Percentiles rank a stretch among this genome's conserved stretches.
Evolutionary conservation across 2,329 filamentous ascomycete genomes (phyloP).

Genomic region (Fulvia fulva): DNA sequence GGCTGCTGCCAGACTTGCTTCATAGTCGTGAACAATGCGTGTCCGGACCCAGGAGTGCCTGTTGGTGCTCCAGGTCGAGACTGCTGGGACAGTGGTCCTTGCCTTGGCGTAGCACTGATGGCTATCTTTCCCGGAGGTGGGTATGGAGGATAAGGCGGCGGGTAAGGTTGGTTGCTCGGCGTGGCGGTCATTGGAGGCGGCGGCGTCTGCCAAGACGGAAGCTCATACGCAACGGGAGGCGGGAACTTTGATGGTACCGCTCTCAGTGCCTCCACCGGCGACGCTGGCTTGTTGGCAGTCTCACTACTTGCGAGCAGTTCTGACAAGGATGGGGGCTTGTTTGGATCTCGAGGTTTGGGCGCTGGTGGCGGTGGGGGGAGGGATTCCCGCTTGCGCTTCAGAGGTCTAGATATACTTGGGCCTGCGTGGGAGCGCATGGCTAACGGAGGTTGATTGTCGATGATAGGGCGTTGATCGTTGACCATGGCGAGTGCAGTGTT

Average conservation of each 20-base stretch:
- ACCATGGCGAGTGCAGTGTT: slow-evolving; percentile 10
- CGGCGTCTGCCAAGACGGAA: slow-evolving; percentile 29
- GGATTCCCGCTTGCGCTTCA: slow-evolving; percentile 27
- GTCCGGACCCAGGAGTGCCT: slow-evolving; percentile 6
- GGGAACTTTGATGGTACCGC: slow-evolving; percentile 3
- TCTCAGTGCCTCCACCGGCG: slow-evolving; percentile 1
- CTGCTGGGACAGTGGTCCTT: neutral
- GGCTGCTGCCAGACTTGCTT: slow-evolving; percentile 12
- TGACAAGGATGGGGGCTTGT: slow-evolving; percentile 25
- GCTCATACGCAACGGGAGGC: slow-evolving; percentile 23
- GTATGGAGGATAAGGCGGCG: slow-evolving; percentile 21
- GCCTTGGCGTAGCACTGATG: neutral
- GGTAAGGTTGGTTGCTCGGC: slow-evolving; percentile 13
- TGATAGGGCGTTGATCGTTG: slow-evolving; percentile 2
- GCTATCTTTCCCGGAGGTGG: neutral
- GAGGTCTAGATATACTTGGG: slow-evolving; percentile 14
- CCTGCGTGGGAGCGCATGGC: neutral
- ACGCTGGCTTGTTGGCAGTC: slow-evolving; percentile 13
- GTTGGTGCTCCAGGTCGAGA: slow-evolving; percentile 1
- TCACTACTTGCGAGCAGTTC: slow-evolving; percentile 28
- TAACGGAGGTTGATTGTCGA: neutral
- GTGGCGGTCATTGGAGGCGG: slow-evolving; percentile 11
- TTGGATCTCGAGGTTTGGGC: slow-evolving; percentile 1
- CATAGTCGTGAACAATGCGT: slow-evolving; percentile 26
- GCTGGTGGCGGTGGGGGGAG: slow-evolving; percentile 4